Evolutionary conservation across 192 early-diverging fungal species (phyloP), one percentile per base, ranked within the genome.

Genomic region (Backusella circina): DNA sequence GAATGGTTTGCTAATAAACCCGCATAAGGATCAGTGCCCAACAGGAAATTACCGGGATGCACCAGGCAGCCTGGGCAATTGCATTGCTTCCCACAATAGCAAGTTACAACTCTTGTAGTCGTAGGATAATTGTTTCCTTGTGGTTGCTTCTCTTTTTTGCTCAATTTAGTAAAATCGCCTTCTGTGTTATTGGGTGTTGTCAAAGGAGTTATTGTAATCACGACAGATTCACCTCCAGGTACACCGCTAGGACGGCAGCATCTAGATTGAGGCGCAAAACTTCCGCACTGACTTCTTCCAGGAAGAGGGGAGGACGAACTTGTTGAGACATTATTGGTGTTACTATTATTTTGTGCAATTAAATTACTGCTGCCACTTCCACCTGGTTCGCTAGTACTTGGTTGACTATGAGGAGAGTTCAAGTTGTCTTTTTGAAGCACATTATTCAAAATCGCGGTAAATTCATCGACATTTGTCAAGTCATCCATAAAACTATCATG

Each of bases 41-140:
- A 67, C 65, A 28, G 36, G 13, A 71, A 47, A 16, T 73, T 73
- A 64, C 65, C 35, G 1, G 76, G 39, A 35, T 77, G 76, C 39
- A 77, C 76, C 38, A 77, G 64, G 70, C 76, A 77, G 2, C 76
- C 76, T 18, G 70, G 51, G 30, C 76, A 77, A 6, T 33, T 50
- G 66, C 76, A 77, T 35, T 36, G 26, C 4, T 21, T 28, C 12
- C 76, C 76, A 36, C 76, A 77, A 33, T 71, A 39, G 8, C 76
- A 77, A 9, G 76, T 77, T 12, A 77, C 61, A 15, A 77, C 65
- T n/a, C 76, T 57, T 8, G 57, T 77, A 5, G 21, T 72, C 0
- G 41, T 70, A 26, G 33, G 18, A 4, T 70, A 38, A 5, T 70
- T 35, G 13, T 5, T 47, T 70, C 15, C 9, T 13, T 32, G 26